Base-by-base conservation (phyloP, 169 alveolate species). In the Plasmodium coatneyi region DNA sequence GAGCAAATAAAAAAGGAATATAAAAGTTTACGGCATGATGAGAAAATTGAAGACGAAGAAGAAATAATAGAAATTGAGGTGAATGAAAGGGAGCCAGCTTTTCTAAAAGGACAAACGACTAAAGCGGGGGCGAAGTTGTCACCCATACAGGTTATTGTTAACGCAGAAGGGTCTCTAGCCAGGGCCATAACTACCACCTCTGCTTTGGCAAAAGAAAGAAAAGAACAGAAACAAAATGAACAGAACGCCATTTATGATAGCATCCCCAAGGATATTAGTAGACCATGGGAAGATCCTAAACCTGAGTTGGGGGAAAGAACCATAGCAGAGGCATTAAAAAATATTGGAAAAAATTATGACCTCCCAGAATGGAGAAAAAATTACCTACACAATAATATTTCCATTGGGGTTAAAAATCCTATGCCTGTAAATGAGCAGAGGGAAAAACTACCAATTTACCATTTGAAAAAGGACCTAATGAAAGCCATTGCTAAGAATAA, bases 101-200 rank as follows among this genome's bases (percentile, higher is more conserved):
- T 99, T 96, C 97, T 99, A 16, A 98, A 98, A 71, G 99, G 99
- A 5, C 98, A 98, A 92, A 98, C 99, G 3, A 97, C 99, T 7
- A 98, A 97, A 86, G 95, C 97, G n/a, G 99, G 99, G 28, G 96
- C 96, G 19, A 96, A 96, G 70, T 95, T 98, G 25, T 96, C 99
- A 41, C 99, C 99, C 7, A 97, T 98, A 19, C 97, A 97, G 92
- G 96, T 98, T 34, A 96, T 98, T 12, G 97, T 98, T 66, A 97
- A 97, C 80, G 99, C 98, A 10, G 99, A 98, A 78, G 99, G 99
- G 0, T 92, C 98, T 12, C 84, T 98, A 46, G 97, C 98, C 32
- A 97, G 98, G 92, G 98, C 98, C 6, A 99, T 99, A 36, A 87
- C 98, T 43, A 97, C 98, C 84, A 97, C 98, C 72, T 83, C 96